Base-by-base conservation (phyloP, 768 basidiomycete genomes). In the Suillus ampliporus region DNA sequence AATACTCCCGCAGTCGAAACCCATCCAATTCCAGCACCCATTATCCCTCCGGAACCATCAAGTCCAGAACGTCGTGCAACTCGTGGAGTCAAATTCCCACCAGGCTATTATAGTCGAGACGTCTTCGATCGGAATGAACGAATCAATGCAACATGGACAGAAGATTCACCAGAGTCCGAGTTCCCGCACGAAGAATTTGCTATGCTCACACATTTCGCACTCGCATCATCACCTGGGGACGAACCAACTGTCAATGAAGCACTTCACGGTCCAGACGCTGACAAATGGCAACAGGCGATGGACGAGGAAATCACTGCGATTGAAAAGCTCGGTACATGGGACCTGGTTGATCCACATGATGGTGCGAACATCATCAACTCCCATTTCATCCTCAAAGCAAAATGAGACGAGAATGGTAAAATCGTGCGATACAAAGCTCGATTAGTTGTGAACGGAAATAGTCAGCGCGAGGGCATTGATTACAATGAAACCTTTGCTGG, bases 401-500 rank as follows among this genome's bases (percentile, higher is more conserved):
- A 63, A 52, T 19, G 28, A 7, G 57, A 63, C 10, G 26, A 58
- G 41, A 51, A 58, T n/a, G 48, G 62, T 9, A 37, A 58, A 0
- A 51, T 63, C 7, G 17, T 47, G 2, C 37, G 57, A 5, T 63
- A 63, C 61, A 78, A 78, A 59, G 78, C 74, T 15, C 47, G 75
- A 14, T 65, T 81, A 13, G 76, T 79, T 2, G 78, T 75, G 3
- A 71, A 76, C 59, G 77, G 81, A 2, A 77, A 70, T 64, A 65
- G 65, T 11, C 79, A 81, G 63, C 54, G 67, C 0, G 62, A 73
- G 17, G 77, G 77, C 5, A 56, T 76, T 4, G 73, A 79, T 61
- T 81, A 69, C 64, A 64, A 71, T 47, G 74, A 77, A 54, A 78
- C 72, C 0, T 77, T 69, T 63, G 66, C 77, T 26, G 74, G 76